Evolutionary conservation across 495 filamentous ascomycete genomes (phyloP).

Genomic region (Penicillium longicatenatum): DNA sequence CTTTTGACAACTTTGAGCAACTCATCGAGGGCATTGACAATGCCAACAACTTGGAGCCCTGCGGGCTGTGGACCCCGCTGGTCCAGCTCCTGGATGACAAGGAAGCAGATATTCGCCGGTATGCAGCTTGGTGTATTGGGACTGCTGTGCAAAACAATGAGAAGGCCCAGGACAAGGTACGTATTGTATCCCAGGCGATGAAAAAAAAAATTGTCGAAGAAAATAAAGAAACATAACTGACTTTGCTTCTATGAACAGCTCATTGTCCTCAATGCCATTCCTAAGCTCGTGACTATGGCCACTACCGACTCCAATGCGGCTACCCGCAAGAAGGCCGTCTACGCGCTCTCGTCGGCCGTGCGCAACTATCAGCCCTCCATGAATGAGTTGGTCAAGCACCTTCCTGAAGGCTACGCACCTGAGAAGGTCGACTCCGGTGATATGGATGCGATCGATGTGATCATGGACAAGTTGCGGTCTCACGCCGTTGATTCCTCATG

Average conservation of each 20-base stretch:
- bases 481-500: slow-evolving; percentile 39
- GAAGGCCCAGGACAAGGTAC: slow-evolving; percentile 73
- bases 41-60: slow-evolving; percentile 81
- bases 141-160: slow-evolving; percentile 96
- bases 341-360: slow-evolving; percentile 78
- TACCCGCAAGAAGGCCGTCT: slow-evolving; percentile 84
- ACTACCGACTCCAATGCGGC: slow-evolving; percentile 57
- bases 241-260: slow-evolving; percentile 39
- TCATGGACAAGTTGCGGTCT: slow-evolving; percentile 69
- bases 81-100: slow-evolving; percentile 64
- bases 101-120: slow-evolving; percentile 70
- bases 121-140: slow-evolving; percentile 90
- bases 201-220: not conserved
- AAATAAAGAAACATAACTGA: slow-evolving; percentile 21
- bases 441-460: slow-evolving; percentile 78
- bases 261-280: slow-evolving; percentile 68
- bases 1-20: slow-evolving; percentile 96
- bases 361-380: slow-evolving; percentile 85
- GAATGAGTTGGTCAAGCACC: slow-evolving; percentile 59
- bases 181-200: slow-evolving; percentile 9
- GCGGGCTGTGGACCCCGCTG: slow-evolving; percentile 81
- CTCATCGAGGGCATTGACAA: slow-evolving; percentile 92
- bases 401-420: slow-evolving; percentile 62
- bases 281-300: slow-evolving; percentile 66
- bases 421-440: slow-evolving; percentile 71